Base-by-base conservation (phyloP, 495 filamentous ascomycete species). In the Penicillium coprophilum region DNA sequence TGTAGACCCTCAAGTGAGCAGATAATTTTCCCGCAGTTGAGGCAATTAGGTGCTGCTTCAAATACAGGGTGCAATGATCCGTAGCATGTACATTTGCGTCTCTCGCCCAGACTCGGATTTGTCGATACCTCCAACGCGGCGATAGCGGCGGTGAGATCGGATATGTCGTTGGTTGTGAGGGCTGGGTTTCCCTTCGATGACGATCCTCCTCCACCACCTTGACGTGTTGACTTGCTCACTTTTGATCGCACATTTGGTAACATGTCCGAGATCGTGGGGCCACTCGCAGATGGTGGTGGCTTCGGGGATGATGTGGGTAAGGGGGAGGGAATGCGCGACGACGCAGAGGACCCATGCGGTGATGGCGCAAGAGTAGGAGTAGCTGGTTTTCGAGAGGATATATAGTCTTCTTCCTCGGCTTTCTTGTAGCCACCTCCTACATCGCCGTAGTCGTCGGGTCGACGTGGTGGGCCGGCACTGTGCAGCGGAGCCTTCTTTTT, bases 21-120 rank as follows among this genome's bases (percentile, higher is more conserved):
- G 50, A 97, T 87, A n/a, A 98, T 91, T 71, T 97, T 96, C 50
- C 94, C 94, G 67, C 94, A 98, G 59, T 82, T 85, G 19, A 94
- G 76, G 60, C 94, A 98, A 67, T 97, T 98, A 3, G 95, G 94
- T 0, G 92, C 90, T 0, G 92, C 89, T 10, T 80, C 81, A 11
- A 96, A 85, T 10, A 96, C 77, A 4, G 95, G 89, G 63, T 98
- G 94, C 2, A 90, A 81, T 3, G 87, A 79, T 0, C 88, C 94
- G 57, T 91, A 88, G 74, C 94, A 98, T 63, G 84, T 86, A 69
- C 94, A 98, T 56, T 81, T 81, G 36, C 87, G 82, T 12, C 80
- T 71, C 44, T 80, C 73, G 27, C 79, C 63, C 17, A 89, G 76
- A 0, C 84, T 81, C 0, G 92, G 91, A 68, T 96, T 96, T 8